These are phyloP conservation scores for Dryadomyces quercus-mongolicae DNA, from an alignment of 2,329 filamentous ascomycete species.

Conservation along the genomic window DNA sequence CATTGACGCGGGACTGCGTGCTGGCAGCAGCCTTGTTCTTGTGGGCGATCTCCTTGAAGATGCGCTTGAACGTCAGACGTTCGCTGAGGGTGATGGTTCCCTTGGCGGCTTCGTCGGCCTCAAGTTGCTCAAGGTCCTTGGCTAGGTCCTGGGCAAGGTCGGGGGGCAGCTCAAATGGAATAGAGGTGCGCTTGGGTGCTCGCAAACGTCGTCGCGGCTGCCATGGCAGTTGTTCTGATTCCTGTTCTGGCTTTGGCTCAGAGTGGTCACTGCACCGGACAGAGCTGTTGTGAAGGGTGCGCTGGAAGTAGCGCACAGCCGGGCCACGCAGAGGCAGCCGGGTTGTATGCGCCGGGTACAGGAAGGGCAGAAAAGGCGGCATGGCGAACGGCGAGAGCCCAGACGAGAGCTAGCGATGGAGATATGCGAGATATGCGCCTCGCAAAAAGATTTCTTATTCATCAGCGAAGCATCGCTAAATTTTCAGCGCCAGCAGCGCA, in stretches of 20 bases:
- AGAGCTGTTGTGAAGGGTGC: constrained; percentile 15
- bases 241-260: background rate
- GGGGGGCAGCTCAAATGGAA: constrained; percentile 38
- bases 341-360: constrained; percentile 61
- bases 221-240: no score
- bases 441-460: background rate
- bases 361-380: constrained; percentile 48
- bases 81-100: constrained; percentile 48
- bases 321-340: constrained; percentile 21
- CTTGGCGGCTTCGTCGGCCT: constrained; percentile 2
- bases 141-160: constrained; percentile 21
- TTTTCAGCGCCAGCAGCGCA: background rate
- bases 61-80: constrained; percentile 33
- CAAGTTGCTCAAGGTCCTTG: constrained; percentile 9
- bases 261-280: background rate
- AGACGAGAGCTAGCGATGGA: no score
- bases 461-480: background rate
- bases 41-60: constrained; percentile 41
- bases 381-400: constrained; percentile 19
- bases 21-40: background rate
- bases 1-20: background rate
- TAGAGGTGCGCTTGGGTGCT: constrained; percentile 18
- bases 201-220: no score
- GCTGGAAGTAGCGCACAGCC: constrained; percentile 15
- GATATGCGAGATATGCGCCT: no score